phyloP scores from a whole-genome alignment of 2,329 filamentous ascomycete genomes.

The Basipetospora chlamydospora region DNA sequence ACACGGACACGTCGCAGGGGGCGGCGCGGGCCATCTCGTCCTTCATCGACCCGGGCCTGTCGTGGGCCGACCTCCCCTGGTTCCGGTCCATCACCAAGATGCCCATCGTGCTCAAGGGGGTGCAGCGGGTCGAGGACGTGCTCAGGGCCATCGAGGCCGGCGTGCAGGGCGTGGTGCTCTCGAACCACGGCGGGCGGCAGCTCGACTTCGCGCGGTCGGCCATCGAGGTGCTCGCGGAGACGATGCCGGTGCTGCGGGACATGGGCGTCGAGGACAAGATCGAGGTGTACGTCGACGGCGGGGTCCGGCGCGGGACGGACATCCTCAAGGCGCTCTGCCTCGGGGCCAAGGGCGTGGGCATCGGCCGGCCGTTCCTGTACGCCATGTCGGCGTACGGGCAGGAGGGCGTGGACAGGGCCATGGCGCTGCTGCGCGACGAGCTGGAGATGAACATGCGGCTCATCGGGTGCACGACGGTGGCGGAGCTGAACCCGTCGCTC shows the following conservation, averaged over 20 bases:
- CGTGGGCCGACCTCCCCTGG: slow-evolving; percentile 91
- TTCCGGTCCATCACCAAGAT: slow-evolving; percentile 81
- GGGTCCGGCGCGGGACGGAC: slow-evolving; percentile 78
- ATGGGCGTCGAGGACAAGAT: slow-evolving; percentile 61
- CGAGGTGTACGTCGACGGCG: slow-evolving; percentile 85
- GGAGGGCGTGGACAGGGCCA: slow-evolving; percentile 76
- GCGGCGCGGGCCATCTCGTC: slow-evolving; percentile 87
- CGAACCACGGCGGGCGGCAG: slow-evolving; percentile 90
- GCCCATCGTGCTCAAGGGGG: slow-evolving; percentile 92
- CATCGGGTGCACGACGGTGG: slow-evolving; percentile 62
- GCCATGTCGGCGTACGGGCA: slow-evolving; percentile 90
- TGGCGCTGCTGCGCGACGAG: slow-evolving; percentile 87
- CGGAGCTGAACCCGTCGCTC: slow-evolving; percentile 66
- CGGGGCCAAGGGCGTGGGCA: slow-evolving; percentile 82
- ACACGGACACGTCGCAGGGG: slow-evolving; percentile 77
- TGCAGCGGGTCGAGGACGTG: slow-evolving; percentile 92
- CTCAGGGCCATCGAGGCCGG: slow-evolving; percentile 70
- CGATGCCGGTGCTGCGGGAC: slow-evolving; percentile 71
- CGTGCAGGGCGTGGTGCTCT: slow-evolving; percentile 80
- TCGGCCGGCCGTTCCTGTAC: slow-evolving; percentile 87
- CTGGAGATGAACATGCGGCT: slow-evolving; percentile 99
- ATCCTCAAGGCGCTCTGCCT: slow-evolving; percentile 91
- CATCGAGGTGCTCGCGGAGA: slow-evolving; percentile 83
- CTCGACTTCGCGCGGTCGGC: slow-evolving; percentile 83
- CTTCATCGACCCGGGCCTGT: slow-evolving; percentile 90